phyloP scores from a whole-genome alignment of 192 early-diverging fungal genomes.

The Gorgonomyces haynaldii region DNA sequence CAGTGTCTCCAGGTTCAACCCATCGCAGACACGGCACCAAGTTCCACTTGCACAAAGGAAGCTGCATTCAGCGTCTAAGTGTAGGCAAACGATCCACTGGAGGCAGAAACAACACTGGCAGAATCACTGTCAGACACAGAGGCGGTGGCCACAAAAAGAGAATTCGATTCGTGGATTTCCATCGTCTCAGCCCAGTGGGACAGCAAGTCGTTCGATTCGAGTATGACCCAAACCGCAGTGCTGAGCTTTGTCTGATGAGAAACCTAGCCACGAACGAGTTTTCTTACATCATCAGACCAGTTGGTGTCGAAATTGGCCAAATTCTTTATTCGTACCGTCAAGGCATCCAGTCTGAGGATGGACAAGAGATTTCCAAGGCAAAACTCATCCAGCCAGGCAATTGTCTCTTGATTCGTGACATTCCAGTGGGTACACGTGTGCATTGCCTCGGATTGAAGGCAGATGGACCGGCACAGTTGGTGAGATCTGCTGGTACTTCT shows the following conservation, averaged over 20 bases:
- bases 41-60: slow-evolving; percentile 80
- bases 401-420: slow-evolving; percentile 76
- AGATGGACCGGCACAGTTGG: slow-evolving; percentile 63
- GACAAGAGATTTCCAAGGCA: slow-evolving; percentile 20
- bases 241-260: slow-evolving; percentile 73
- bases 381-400: slow-evolving; percentile 69
- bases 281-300: slow-evolving; percentile 78
- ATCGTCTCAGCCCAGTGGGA: slow-evolving; percentile 32
- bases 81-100: slow-evolving; percentile 71
- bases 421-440: slow-evolving; percentile 83
- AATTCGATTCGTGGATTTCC: slow-evolving; percentile 78
- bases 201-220: slow-evolving; percentile 74
- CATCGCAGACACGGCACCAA: slow-evolving; percentile 74
- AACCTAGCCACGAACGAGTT: slow-evolving; percentile 63
- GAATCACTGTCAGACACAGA: slow-evolving; percentile 82
- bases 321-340: slow-evolving; percentile 54
- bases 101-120: slow-evolving; percentile 80
- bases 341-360: slow-evolving; percentile 18
- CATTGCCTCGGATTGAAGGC: slow-evolving; percentile 75
- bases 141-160: slow-evolving; percentile 88
- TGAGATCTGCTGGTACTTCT: slow-evolving; percentile 74
- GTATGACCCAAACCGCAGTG: slow-evolving; percentile 86
- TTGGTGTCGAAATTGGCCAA: slow-evolving; percentile 62
- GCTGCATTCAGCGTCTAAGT: slow-evolving; percentile 64
- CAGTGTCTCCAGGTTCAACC: slow-evolving; percentile 71